Evolutionary conservation across 495 filamentous ascomycete species (phyloP).

Genomic region (Neurospora cerealis): DNA sequence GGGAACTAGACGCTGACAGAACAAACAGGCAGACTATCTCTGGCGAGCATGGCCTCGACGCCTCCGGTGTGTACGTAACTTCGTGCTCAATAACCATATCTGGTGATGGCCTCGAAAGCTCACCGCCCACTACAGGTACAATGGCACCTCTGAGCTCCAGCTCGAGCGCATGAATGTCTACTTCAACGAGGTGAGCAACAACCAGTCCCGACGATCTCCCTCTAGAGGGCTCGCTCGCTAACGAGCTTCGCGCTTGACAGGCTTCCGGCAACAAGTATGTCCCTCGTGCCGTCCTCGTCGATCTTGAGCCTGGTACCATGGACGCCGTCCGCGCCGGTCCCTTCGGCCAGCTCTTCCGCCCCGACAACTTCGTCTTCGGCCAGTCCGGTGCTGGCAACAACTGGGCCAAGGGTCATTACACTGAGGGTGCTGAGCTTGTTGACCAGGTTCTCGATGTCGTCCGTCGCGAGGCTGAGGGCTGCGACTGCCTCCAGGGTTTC

Average conservation of each 20-base stretch:
- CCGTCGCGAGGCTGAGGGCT: slow-evolving; percentile 96
- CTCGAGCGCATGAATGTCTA: slow-evolving; percentile 99
- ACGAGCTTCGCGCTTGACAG: slow-evolving; percentile 31
- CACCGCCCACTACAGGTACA: slow-evolving; percentile 59
- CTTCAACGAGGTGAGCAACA: slow-evolving; percentile 86
- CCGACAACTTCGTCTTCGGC: slow-evolving; percentile 99
- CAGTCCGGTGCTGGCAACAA: slow-evolving; percentile 99
- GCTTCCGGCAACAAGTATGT: slow-evolving; percentile 97
- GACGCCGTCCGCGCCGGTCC: slow-evolving; percentile 98
- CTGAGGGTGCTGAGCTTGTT: slow-evolving; percentile 97
- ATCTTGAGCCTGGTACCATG: slow-evolving; percentile 98
- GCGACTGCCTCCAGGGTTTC: slow-evolving; percentile 99
- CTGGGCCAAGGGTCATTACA: slow-evolving; percentile 99
- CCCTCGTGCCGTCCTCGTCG: slow-evolving; percentile 97
- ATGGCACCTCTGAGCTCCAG: slow-evolving; percentile 96
- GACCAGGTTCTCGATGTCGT: slow-evolving; percentile 98
- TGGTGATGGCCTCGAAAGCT: slow-evolving; percentile 10
- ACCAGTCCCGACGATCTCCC: not conserved
- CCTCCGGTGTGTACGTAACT: slow-evolving; percentile 57
- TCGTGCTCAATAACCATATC: not conserved
- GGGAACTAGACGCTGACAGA: slow-evolving; percentile 8
- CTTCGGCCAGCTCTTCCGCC: slow-evolving; percentile 98
- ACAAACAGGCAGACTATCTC: slow-evolving; percentile 70
- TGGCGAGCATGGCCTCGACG: slow-evolving; percentile 97
- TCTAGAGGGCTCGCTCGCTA: not conserved